Base-by-base conservation (phyloP, 2,329 filamentous ascomycete genomes). In the Zarea fungicola region DNA sequence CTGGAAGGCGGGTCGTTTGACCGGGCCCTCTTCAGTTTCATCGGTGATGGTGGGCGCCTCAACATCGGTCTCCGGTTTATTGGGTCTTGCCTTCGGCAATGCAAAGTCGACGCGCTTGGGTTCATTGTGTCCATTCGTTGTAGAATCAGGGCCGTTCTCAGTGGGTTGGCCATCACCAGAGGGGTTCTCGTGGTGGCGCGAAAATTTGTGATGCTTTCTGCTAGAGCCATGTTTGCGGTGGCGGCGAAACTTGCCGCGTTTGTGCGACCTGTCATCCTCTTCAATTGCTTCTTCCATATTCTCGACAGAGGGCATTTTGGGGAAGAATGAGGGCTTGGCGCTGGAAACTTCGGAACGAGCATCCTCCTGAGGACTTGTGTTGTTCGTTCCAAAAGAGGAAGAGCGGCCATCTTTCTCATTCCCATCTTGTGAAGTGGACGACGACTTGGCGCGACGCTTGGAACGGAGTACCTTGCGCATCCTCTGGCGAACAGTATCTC, bases 371-470 rank as follows among this genome's bases (percentile, higher is more conserved):
- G 59, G 56, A 14, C 53, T 60, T 6, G 61, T 56, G 26, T 62
- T 65, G 7, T 60, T 63, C 4, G 66, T 67, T 19, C 67, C 69
- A 35, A 72, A 66, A 1, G 75, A 77, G 1, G 71, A 65, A 6
- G 68, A 67, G 4, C 68, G 66, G 10, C 63, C 68, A 7, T 54
- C 55, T 26, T 59, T 61, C 5, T 67, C 62, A 26, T 52, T 53
- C 13, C 75, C 80, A 13, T 88, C 85, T 52, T 80, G 79, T 21
- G 84, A 90, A 59, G 81, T 81, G 28, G 78, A 74, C 2, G 85
- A 92, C 0, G 86, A 91, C 73, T 92, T 95, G 66, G 87, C 83
- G 55, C 81, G 83, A 59, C 81, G 81, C 46, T 84, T 77, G 40
- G 78, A 75, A 51, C 83, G 84, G 58, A 95, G 84, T 21, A 85